phyloP scores from a whole-genome alignment of 75 land plant species.

The Larix kaempferi region DNA sequence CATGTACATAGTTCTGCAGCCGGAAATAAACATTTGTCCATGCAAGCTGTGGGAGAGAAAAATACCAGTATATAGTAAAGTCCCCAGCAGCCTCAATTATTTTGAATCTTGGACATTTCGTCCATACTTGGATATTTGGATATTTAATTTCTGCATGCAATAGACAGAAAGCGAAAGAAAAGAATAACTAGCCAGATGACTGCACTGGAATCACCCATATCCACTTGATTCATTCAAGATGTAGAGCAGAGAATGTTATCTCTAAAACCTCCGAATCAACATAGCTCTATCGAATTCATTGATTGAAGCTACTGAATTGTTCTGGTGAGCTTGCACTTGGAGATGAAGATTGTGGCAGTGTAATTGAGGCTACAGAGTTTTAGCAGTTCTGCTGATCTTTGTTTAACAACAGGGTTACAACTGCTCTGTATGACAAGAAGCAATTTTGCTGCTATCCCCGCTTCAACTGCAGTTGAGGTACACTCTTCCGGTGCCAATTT shows the following conservation, averaged over 20 bases:
- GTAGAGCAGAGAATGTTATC: not conserved
- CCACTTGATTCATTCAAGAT: conserved; percentile 6
- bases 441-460: conserved; percentile 13
- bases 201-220: not conserved
- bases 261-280: not conserved
- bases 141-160: conserved; percentile 2
- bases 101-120: not conserved
- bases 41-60: not conserved
- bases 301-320: conserved; percentile 12
- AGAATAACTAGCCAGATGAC: conserved; percentile 1
- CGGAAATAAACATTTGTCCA: not conserved
- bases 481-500: conserved; percentile 15
- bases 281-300: not conserved
- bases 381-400: conserved; percentile 43
- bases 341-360: conserved; percentile 29
- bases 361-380: conserved; percentile 36
- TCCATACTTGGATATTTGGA: not conserved
- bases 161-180: not conserved
- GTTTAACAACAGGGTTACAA: conserved; percentile 24
- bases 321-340: conserved; percentile 24
- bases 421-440: conserved; percentile 17
- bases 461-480: conserved; percentile 13
- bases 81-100: conserved; percentile 5
- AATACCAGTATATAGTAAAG: not conserved
- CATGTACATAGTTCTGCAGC: conserved; percentile 12